Evolutionary conservation across 257 asterid genomes (phyloP), one percentile per base, ranked within the genome.

Genomic region (Solanum raphanifolium): DNA sequence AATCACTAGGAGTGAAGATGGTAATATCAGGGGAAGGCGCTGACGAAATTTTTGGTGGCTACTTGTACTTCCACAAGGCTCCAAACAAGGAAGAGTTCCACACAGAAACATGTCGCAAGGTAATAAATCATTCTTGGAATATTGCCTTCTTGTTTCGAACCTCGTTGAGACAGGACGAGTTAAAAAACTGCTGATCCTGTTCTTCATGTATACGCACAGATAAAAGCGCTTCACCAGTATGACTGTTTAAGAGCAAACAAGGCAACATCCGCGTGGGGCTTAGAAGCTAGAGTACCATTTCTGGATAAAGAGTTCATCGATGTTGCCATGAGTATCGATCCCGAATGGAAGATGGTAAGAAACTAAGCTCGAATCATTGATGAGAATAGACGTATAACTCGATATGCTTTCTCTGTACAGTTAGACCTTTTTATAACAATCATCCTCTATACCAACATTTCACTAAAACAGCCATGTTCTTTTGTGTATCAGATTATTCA

Each of bases 11-110:
- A 23, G 99, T 97, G 32, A 97, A 97, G 92, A 95, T 97, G 98
- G 99, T 97, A 23, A 83, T 97, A 43, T 96, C 99, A 5, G 99
- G 99, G 41, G 99, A 97, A 92, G 99, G 99, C n/a, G 89, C 99
- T n/a, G 99, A 97, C 36, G 99, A 97, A 94, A 89, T 97, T 65
- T 97, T 97, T 78, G 99, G 99, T 18, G 99, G 99, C 21, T 97
- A 97, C 91, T 92, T 95, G 74, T 97, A 97, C 10, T 82, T 82
- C 43, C 86, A 82, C 31, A 82, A 82, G 31, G 86, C 86, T 94
- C 76, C 95, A 34, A 96, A 93, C 94, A 94, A 96, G 91, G 99
- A 96, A 84, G 99, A 94, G 90, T 89, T 97, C 87, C 99, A 97
- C 83, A 91, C 89, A 1, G 99, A 97, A 88, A 96, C 95, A 85